Percentiles rank a stretch among this genome's conserved stretches.
These are phyloP conservation scores for Tylopilus microsporus DNA, from an alignment of 1,284 basidiomycete genomes.

Conservation along the genomic window DNA sequence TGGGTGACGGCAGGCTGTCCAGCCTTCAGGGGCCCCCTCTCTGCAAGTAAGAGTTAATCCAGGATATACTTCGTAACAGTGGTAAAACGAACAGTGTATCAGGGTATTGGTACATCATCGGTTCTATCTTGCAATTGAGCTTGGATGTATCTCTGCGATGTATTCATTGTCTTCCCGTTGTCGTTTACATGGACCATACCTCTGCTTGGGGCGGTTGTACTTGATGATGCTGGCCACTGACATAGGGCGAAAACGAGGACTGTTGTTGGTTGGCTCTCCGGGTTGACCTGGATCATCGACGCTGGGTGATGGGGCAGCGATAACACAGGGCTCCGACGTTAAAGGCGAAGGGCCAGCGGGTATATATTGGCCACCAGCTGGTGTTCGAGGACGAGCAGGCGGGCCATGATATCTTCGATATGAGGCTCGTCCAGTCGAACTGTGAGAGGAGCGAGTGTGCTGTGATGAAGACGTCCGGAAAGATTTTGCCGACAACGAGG, in stretches of 20 bases:
- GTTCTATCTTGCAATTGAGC: constrained; percentile 11
- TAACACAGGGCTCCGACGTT: neutral
- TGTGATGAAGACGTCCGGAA: no score
- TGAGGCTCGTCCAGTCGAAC: constrained; percentile 21
- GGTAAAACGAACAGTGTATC: constrained; percentile 18
- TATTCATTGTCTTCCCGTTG: no score
- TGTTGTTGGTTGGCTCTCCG: constrained; percentile 3
- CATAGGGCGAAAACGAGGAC: constrained; percentile 19
- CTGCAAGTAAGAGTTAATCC: constrained; percentile 13
- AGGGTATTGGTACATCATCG: constrained; percentile 18
- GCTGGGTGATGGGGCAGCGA: constrained; percentile 11
- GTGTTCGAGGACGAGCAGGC: constrained; percentile 10
- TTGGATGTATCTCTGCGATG: constrained; percentile 8
- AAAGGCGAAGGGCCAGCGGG: neutral
- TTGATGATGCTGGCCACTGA: constrained; percentile 13
- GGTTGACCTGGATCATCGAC: constrained; percentile 8
- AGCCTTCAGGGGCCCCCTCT: constrained; percentile 18
- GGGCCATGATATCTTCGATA: constrained; percentile 25
- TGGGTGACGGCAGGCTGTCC: constrained; percentile 25
- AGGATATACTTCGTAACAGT: neutral
- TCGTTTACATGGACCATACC: no score
- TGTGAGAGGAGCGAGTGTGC: constrained; percentile 8
- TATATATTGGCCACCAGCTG: neutral
- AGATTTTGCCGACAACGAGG: constrained; percentile 13
- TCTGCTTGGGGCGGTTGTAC: constrained; percentile 12